Evolutionary conservation across 2,329 filamentous ascomycete genomes (phyloP).

Genomic region (Tolypocladium nubicola): DNA sequence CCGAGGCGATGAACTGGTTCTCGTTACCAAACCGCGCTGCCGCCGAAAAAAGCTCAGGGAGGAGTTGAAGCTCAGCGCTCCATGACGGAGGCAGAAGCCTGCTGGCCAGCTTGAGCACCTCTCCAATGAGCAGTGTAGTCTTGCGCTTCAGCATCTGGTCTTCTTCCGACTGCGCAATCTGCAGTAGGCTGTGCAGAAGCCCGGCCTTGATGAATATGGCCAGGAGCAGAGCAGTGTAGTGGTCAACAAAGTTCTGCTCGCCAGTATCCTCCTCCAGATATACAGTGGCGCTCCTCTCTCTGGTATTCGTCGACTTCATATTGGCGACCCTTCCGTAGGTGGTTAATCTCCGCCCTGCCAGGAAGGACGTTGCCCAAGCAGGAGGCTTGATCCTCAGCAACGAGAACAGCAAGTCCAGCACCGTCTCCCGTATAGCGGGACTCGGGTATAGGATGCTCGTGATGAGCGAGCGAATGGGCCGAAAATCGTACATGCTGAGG

Average conservation of each 20-base stretch:
- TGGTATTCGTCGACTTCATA: conserved; percentile 51
- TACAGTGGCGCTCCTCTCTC: conserved; percentile 36
- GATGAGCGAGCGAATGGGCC: conserved; percentile 70
- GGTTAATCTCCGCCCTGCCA: conserved; percentile 83
- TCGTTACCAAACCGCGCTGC: conserved; percentile 64
- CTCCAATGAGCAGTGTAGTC: conserved; percentile 80
- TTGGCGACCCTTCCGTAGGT: conserved; percentile 94
- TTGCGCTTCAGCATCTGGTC: conserved; percentile 70
- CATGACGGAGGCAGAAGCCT: conserved; percentile 71
- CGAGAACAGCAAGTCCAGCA: conserved; percentile 77
- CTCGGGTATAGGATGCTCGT: conserved; percentile 51
- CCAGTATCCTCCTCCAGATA: conserved; percentile 56
- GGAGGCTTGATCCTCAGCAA: conserved; percentile 78
- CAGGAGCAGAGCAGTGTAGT: conserved; percentile 83
- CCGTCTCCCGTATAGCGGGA: conserved; percentile 54
- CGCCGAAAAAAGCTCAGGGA: conserved; percentile 74
- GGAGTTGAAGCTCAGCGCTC: conserved; percentile 75
- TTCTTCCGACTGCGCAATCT: conserved; percentile 57
- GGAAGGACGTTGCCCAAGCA: conserved; percentile 89
- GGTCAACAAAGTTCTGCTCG: conserved; percentile 79
- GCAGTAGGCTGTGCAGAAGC: conserved; percentile 50
- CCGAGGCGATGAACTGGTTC: conserved; percentile 68
- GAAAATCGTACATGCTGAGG: conserved; percentile 78
- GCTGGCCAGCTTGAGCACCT: conserved; percentile 82
- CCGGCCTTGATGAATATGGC: conserved; percentile 78